Base-by-base conservation (phyloP, 148 eudicot genomes). In the Rhododendron mucronatum region DNA sequence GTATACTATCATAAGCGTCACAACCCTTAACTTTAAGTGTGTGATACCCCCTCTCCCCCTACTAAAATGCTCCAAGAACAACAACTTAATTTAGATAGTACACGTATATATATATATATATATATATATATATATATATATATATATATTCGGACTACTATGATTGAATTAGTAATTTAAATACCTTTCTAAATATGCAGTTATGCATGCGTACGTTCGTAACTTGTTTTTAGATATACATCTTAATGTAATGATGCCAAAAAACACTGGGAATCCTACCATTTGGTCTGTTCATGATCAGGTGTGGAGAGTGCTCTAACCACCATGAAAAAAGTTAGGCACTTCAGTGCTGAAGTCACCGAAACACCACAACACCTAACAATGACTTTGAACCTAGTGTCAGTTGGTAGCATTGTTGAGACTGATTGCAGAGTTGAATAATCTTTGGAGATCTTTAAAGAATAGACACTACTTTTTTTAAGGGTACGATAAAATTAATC, bases 241-340 rank as follows among this genome's bases (percentile, higher is more conserved):
- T n/a, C 14, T 26, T 0, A 67, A 14, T 30, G 41, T 71, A 30
- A 30, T 71, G 39, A 71, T 71, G 47, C 48, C 79, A 37, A 35
- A 75, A 75, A 75, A 20, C 13, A 75, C n/a, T 75, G 47, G 26
- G 23, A 9, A 18, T 1, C 39, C 39, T 71, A 1, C 48, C 44
- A 30, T 35, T 51, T 84, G 53, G 81, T 14, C 13, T n/a, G 71
- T 84, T 41, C 16, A 75, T 53, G 48, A 51, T 84, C 30, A 50
- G 1, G 16, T 33, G 7, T 55, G 81, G 71, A 3, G 71, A 35
- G 80, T 84, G 86, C 23, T 75, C 15, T n/a, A 20, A 39, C 51
- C 81, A 84, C 86, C 35, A 75, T 84, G 81, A n/a, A 76, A 74
- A 83, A 71, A 4, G 41, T 45, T 30, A 23, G 35, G 80, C 47